Base-by-base conservation (phyloP, 2,329 filamentous ascomycete species). In the Alternaria triticimaculans region DNA sequence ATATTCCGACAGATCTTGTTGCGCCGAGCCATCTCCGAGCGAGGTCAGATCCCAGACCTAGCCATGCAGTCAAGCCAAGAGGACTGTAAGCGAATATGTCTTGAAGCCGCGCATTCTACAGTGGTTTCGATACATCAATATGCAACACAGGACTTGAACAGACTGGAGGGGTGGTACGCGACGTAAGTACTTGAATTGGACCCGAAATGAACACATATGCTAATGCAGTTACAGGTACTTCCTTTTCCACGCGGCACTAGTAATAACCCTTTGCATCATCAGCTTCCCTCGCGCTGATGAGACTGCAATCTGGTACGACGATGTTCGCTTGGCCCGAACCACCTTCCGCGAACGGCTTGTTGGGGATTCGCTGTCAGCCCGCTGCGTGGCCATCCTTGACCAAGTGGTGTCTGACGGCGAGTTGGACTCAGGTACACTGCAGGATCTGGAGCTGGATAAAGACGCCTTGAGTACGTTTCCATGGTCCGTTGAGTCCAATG, bases 151-250 rank as follows among this genome's bases (percentile, higher is more conserved):
- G 67, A 64, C 12, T 44, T 72, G 33, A 71, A 66, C 2, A 69
- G 72, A 48, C 28, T 72, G 8, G 72, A 74, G 54, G 69, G 72
- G 15, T 74, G 72, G 72, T 74, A 74, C 48, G 67, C 72, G 11
- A 74, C 72, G 72, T 74, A 58, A 68, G 72, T 66, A 51, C 5
- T 12, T 18, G 1, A 37, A n/a, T 10, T 18, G 8, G 21, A 37
- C 11, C 7, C 2, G 0, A 12, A 12, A 30, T 30, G 28, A 30
- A 30, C 28, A 30, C 11, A 12, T 30, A 1, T 12, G 28, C 28
- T 30, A 30, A 30, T 30, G 11, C 0, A 14, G 0, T 33, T 33
- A 7, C 53, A 74, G 72, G 30, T 74, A 66, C 20, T 74, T 74
- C 25, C 68, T 74, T 25, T 74, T 74, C 53, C 72, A 74, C 33